phyloP scores from a whole-genome alignment of 1,284 basidiomycete genomes.

The Microbotryomycetes sp. region DNA sequence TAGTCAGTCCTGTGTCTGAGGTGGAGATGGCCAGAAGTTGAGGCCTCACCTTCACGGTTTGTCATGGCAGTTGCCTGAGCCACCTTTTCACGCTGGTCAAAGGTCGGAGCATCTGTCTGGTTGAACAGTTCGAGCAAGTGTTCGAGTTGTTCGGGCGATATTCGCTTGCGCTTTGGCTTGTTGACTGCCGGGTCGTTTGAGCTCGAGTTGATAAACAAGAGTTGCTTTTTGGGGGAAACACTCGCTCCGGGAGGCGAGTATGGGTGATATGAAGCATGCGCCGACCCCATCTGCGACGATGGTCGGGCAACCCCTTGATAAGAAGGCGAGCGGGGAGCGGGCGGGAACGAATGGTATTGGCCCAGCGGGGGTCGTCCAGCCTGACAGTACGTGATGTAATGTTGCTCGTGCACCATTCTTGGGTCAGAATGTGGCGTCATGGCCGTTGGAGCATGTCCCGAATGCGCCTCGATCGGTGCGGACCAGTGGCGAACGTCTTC shows the following conservation, averaged over 20 bases:
- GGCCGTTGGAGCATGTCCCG: neutral
- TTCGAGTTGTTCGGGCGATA: conserved; percentile 32
- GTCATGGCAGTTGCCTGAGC: conserved; percentile 29
- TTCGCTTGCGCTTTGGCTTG: conserved; percentile 35
- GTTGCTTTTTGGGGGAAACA: neutral
- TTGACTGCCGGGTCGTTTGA: neutral
- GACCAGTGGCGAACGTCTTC: no score
- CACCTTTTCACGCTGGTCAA: conserved; percentile 31
- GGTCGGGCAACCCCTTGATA: neutral
- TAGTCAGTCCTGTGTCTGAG: neutral
- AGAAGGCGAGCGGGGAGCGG: neutral
- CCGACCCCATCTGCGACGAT: neutral
- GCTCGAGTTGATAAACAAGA: neutral
- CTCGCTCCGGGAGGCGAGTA: neutral
- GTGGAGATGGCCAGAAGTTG: neutral
- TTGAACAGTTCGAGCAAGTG: conserved; percentile 29
- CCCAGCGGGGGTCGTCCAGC: neutral
- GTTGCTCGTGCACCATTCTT: neutral
- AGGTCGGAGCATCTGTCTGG: conserved; percentile 33
- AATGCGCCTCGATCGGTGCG: no score
- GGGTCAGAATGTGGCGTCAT: neutral
- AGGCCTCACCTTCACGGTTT: conserved; percentile 34
- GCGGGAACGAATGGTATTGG: neutral
- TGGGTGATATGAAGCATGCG: conserved; percentile 6
- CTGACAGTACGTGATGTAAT: neutral